phyloP scores from a whole-genome alignment of 768 basidiomycete species.

The Plicaturopsis crispa region DNA sequence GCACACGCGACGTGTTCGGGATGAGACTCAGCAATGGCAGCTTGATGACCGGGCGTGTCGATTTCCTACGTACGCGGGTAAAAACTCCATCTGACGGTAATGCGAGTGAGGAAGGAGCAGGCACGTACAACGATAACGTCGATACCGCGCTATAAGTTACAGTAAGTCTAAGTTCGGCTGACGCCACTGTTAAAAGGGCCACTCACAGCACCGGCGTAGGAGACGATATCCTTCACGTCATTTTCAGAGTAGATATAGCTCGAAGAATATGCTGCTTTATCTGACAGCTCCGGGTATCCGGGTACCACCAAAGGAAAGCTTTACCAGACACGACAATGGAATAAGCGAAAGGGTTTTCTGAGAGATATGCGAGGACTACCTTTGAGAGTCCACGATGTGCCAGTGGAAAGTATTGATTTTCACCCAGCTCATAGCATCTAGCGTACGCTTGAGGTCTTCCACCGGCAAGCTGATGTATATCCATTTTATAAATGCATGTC shows the following conservation, averaged over 20 bases:
- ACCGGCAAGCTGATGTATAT: constrained; percentile 45
- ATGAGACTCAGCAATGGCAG: constrained; percentile 51
- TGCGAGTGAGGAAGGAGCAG: neutral
- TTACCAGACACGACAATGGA: too few relatives aligned
- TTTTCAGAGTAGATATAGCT: constrained; percentile 40
- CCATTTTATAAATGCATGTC: constrained; percentile 6
- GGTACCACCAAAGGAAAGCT: constrained; percentile 38
- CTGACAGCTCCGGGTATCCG: constrained; percentile 27
- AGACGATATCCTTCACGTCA: constrained; percentile 53
- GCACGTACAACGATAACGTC: constrained; percentile 48
- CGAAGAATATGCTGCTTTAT: constrained; percentile 61
- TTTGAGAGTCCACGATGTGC: constrained; percentile 44
- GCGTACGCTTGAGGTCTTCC: constrained; percentile 53
- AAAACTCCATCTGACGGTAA: constrained; percentile 23
- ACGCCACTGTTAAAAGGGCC: constrained; percentile 66
- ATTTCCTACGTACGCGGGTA: constrained; percentile 48
- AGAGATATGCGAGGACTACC: too few relatives aligned
- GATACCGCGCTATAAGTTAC: constrained; percentile 56
- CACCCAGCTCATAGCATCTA: constrained; percentile 73
- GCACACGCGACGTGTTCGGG: constrained; percentile 73
- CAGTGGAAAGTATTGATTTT: constrained; percentile 48
- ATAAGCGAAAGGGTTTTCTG: too few relatives aligned
- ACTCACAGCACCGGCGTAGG: constrained; percentile 69
- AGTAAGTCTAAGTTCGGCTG: constrained; percentile 50
- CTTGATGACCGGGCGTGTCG: constrained; percentile 80